A percentile compares a stretch with the other conserved stretches of the same genome.
Conservation (phyloP, 2,329 filamentous ascomycete genomes). For the Nemania abortiva region DNA sequence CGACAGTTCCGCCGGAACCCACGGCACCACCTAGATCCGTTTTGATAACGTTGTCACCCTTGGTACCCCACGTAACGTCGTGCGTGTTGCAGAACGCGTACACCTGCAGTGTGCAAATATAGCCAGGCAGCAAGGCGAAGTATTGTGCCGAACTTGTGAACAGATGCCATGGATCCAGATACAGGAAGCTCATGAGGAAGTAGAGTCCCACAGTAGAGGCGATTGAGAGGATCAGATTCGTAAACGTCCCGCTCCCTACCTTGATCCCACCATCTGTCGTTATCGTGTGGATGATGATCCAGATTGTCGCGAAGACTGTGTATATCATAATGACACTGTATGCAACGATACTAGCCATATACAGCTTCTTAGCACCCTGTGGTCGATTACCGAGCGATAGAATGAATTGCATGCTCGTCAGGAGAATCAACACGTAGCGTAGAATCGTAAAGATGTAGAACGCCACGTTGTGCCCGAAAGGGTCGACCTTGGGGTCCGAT, state of each 20-base stretch:
- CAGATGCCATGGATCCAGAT: constrained; percentile 99
- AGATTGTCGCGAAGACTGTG: constrained; percentile 88
- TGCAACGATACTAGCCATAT: constrained; percentile 87
- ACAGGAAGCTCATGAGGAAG: constrained; percentile 95
- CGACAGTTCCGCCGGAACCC: constrained; percentile 81
- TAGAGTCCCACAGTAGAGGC: constrained; percentile 91
- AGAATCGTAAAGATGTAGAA: constrained; percentile 87
- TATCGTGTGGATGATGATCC: constrained; percentile 85
- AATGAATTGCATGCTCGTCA: constrained; percentile 96
- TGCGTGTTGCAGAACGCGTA: constrained; percentile 99
- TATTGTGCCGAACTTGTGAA: constrained; percentile 92
- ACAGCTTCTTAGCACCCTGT: constrained; percentile 92
- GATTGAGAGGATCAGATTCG: constrained; percentile 92
- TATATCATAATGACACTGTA: constrained; percentile 96
- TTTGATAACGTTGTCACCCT: constrained; percentile 95
- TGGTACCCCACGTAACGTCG: constrained; percentile 98
- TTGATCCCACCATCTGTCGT: constrained; percentile 59
- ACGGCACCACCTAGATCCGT: constrained; percentile 92
- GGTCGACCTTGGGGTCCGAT: constrained; percentile 81
- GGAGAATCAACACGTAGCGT: constrained; percentile 84
- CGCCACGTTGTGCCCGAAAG: constrained; percentile 89
- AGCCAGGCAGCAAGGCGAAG: constrained; percentile 89
- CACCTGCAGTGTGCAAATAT: constrained; percentile 97
- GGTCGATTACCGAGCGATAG: constrained; percentile 95
- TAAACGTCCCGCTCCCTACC: constrained; percentile 90